phyloP scores from a whole-genome alignment of 768 basidiomycete species.

The Crucibulum laeve region DNA sequence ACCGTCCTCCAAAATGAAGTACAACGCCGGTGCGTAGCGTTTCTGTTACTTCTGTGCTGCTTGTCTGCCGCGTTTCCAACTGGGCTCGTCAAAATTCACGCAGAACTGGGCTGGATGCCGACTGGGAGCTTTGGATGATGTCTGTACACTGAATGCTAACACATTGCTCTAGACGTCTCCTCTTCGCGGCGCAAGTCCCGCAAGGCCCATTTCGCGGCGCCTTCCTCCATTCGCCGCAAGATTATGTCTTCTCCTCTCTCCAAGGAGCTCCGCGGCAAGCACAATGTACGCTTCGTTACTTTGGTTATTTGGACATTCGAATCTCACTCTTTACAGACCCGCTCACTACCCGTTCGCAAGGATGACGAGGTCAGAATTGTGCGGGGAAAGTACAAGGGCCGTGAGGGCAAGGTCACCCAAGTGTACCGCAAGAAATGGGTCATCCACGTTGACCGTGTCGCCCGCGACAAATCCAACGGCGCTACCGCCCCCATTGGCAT shows the following conservation, averaged over 20 bases:
- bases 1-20: constrained; percentile 61
- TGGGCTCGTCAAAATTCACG: constrained; percentile 18
- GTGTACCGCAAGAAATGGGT: constrained; percentile 99
- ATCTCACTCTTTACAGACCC: constrained; percentile 46
- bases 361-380: constrained; percentile 98
- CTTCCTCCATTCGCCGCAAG: constrained; percentile 92
- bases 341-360: constrained; percentile 93
- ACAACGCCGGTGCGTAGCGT: constrained; percentile 69
- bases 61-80: constrained; percentile 18
- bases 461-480: constrained; percentile 96
- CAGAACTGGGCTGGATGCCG: constrained; percentile 53
- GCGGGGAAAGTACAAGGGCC: constrained; percentile 96
- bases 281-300: constrained; percentile 62
- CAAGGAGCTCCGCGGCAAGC: constrained; percentile 90
- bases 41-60: constrained; percentile 15
- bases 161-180: constrained; percentile 61
- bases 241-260: constrained; percentile 96
- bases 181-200: constrained; percentile 96
- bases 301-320: not conserved
- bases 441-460: constrained; percentile 96
- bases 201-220: constrained; percentile 96
- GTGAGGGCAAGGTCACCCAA: constrained; percentile 97
- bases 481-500: constrained; percentile 91
- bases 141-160: constrained; percentile 24
- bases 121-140: constrained; percentile 36